Evolutionary conservation across 2,329 filamentous ascomycete genomes (phyloP).

Genomic region (Aureobasidium mangrovei): DNA sequence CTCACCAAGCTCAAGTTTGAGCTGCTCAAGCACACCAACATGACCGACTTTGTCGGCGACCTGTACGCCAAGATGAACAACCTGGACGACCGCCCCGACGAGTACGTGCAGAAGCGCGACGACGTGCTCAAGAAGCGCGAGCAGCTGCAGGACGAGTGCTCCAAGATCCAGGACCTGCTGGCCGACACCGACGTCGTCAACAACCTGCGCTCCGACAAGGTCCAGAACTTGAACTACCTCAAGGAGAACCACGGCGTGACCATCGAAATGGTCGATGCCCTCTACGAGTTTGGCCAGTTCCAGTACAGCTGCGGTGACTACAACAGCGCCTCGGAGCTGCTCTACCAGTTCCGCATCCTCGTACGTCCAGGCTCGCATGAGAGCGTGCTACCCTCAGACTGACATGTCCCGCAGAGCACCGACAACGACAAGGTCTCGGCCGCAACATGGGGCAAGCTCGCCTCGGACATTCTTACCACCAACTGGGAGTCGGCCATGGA

Average conservation of each 20-base stretch:
- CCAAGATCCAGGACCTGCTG: constrained; percentile 79
- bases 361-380: constrained; percentile 20
- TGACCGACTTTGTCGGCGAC: constrained; percentile 94
- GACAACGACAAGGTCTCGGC: constrained; percentile 96
- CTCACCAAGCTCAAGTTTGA: constrained; percentile 83
- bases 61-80: constrained; percentile 84
- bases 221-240: constrained; percentile 94
- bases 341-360: constrained; percentile 96
- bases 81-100: constrained; percentile 65
- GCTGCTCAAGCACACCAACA: constrained; percentile 93
- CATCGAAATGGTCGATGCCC: constrained; percentile 86
- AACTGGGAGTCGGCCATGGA: constrained; percentile 94
- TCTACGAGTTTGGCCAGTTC: constrained; percentile 94
- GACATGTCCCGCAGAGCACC: constrained; percentile 51
- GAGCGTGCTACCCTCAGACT: neutral
- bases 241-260: constrained; percentile 96
- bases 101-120: constrained; percentile 83
- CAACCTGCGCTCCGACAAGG: constrained; percentile 91
- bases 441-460: constrained; percentile 96
- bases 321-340: constrained; percentile 75
- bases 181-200: constrained; percentile 83
- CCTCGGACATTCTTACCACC: constrained; percentile 85
- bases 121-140: constrained; percentile 77
- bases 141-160: constrained; percentile 76
- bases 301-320: constrained; percentile 98